These are phyloP conservation scores for Colletotrichum euphorbiae DNA, from an alignment of 2,329 filamentous ascomycete genomes.

Conservation along the genomic window DNA sequence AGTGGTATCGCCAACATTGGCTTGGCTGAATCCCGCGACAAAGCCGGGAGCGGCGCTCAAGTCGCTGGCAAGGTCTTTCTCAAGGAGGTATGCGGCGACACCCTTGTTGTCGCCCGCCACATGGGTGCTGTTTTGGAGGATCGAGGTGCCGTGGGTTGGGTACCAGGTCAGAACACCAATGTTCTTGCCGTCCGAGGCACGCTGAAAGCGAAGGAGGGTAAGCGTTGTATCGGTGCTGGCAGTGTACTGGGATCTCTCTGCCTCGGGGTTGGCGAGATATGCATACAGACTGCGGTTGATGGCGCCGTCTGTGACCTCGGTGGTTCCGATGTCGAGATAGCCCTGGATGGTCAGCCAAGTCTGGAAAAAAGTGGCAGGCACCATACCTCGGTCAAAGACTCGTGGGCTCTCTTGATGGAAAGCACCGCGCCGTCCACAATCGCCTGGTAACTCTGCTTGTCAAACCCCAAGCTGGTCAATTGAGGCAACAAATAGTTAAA, in stretches of 20 bases:
- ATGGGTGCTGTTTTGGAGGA: constrained; percentile 91
- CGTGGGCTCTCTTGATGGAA: constrained; percentile 85
- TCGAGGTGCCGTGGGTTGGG: constrained; percentile 89
- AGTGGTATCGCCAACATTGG: constrained; percentile 90
- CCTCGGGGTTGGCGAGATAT: constrained; percentile 85
- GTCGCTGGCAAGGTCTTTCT: constrained; percentile 72
- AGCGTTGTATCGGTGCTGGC: constrained; percentile 67
- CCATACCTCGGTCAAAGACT: constrained; percentile 68
- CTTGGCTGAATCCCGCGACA: constrained; percentile 91
- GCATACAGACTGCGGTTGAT: constrained; percentile 91
- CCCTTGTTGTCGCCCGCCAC: constrained; percentile 97
- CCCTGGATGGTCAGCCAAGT: constrained; percentile 57
- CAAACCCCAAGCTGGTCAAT: constrained; percentile 87
- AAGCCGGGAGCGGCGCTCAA: constrained; percentile 72
- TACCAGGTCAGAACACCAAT: constrained; percentile 91
- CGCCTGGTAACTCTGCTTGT: constrained; percentile 86
- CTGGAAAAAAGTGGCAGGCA: no score
- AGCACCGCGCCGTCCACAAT: constrained; percentile 88
- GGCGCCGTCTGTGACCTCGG: constrained; percentile 79
- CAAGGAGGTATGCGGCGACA: constrained; percentile 86
- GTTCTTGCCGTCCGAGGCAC: constrained; percentile 79
- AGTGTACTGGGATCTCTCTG: constrained; percentile 78
- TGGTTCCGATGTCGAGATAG: constrained; percentile 76
- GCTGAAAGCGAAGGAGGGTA: constrained; percentile 82
- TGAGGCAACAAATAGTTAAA: constrained; percentile 94